Base-by-base conservation (phyloP, 306 rosid genomes). In the Fagus crenata region DNA sequence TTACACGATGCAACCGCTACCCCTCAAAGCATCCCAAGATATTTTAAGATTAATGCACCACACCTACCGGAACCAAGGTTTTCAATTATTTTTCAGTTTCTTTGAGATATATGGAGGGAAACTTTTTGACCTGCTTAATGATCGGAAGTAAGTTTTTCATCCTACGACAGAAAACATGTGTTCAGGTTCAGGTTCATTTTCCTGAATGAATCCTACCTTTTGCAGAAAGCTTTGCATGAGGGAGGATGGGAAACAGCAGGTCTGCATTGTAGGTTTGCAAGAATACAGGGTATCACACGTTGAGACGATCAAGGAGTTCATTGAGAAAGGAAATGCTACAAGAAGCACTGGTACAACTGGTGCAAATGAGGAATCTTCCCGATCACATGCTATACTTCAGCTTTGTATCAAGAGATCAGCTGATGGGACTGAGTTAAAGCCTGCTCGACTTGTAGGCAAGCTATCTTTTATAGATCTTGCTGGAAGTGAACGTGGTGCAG, bases 221-320 rank as follows among this genome's bases (percentile, higher is more conserved):
- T 81, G 73, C 89, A 92, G 95, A 78, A 92, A 92, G 72, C 95
- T 92, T 76, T 90, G 80, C 89, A 90, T 90, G 88, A 88, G 97
- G 87, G 97, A 92, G 89, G 93, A 90, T 84, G 97, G 97, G 69
- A 92, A 85, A 85, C 97, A 92, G 65, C 97, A 90, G 83, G 97
- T 92, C 72, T 92, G 97, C 85, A 88, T 89, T 49, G 95, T 92
- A 39, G 97, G 95, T 76, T 89, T 92, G 89, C 95, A 92, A 88
- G 97, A 90, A 80, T 90, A 84, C 83, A 78, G 79, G 71, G 96
- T 90, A 69, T 84, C 82, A 76, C 72, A 87, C 74, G 97, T 88
- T 75, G 97, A 87, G 86, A 82, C 84, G 42, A 91, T 92, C 79
- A 84, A 82, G 81, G 93, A 87, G 74, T 85, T 90, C 43, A 89